Percentiles rank a stretch among this genome's conserved stretches.
phyloP scores from a whole-genome alignment of 1,284 basidiomycete genomes.

The Sporisorium graminicola region DNA sequence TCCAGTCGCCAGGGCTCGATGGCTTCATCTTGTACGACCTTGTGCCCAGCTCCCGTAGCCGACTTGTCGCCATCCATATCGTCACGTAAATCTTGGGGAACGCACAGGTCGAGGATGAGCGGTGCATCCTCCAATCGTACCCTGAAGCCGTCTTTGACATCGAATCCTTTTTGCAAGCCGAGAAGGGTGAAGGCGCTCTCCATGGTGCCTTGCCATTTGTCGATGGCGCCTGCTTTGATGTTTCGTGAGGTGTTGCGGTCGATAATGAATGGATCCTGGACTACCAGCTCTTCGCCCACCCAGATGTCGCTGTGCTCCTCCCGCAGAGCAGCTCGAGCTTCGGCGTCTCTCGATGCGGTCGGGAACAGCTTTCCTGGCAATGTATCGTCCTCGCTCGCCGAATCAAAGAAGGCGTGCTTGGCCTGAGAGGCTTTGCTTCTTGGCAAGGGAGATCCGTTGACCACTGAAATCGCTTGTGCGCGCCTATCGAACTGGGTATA shows the following conservation, averaged over 20 bases:
- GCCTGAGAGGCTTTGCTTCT: conserved; percentile 12
- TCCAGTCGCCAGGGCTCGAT: conserved; percentile 14
- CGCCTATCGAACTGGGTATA: conserved; percentile 24
- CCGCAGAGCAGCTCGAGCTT: conserved; percentile 12
- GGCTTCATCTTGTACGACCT: background rate
- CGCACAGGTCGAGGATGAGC: conserved; percentile 33
- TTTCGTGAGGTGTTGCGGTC: conserved; percentile 68
- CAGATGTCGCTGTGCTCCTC: conserved; percentile 61
- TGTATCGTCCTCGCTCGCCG: conserved; percentile 17
- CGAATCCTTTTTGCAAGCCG: background rate
- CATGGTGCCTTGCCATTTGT: conserved; percentile 33
- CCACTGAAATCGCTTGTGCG: conserved; percentile 29
- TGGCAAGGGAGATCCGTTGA: conserved; percentile 28
- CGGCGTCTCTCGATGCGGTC: conserved; percentile 16
- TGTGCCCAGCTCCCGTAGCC: background rate
- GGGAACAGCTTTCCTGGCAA: background rate
- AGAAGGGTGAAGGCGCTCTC: conserved; percentile 21
- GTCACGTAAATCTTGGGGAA: conserved; percentile 11
- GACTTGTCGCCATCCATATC: background rate
- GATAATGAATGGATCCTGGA: conserved; percentile 70
- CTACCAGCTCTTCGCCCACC: conserved; percentile 61
- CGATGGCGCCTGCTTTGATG: conserved; percentile 37
- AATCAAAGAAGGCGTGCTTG: conserved; percentile 20
- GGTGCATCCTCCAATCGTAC: conserved; percentile 15
- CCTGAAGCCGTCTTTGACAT: background rate